These are phyloP conservation scores for Cryptococcus sp. DNA, from an alignment of 1,284 basidiomycete genomes.

Conservation along the genomic window DNA sequence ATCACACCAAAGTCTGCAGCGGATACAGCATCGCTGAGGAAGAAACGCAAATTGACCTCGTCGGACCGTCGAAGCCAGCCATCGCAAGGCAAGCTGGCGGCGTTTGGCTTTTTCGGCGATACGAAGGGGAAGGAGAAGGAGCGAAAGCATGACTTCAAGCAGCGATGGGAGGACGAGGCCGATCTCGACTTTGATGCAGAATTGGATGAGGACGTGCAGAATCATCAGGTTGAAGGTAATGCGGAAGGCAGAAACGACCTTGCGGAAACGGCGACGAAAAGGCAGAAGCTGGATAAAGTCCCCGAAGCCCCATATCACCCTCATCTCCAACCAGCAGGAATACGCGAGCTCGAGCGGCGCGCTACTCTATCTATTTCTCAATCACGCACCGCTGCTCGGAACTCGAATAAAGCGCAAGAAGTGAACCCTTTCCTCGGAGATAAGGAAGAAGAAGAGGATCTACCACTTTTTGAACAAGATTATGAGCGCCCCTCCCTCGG, in stretches of 20 bases:
- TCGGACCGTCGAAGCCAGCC: background rate
- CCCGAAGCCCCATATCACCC: slow-evolving; percentile 45
- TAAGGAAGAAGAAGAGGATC: background rate
- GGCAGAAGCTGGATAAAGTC: slow-evolving; percentile 19
- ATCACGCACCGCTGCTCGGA: background rate
- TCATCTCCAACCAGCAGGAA: slow-evolving; percentile 32
- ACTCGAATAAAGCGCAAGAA: background rate
- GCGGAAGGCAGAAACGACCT: background rate
- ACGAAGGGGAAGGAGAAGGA: slow-evolving; percentile 1
- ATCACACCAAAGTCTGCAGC: slow-evolving; percentile 1
- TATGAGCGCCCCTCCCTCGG: background rate
- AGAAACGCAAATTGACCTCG: slow-evolving; percentile 4
- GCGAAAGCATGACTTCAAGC: slow-evolving; percentile 24
- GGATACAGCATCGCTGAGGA: slow-evolving; percentile 6
- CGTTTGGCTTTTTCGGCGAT: slow-evolving; percentile 38
- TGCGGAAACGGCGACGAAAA: background rate
- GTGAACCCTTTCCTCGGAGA: background rate
- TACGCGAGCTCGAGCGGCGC: slow-evolving; percentile 32
- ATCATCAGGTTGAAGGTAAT: slow-evolving; percentile 8
- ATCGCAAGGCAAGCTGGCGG: slow-evolving; percentile 35
- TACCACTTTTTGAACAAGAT: slow-evolving; percentile 1
- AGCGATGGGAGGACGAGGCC: slow-evolving; percentile 38
- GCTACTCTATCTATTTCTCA: background rate
- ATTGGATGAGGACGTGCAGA: background rate
- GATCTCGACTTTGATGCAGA: slow-evolving; percentile 32